phyloP scores from a whole-genome alignment of 495 filamentous ascomycete genomes.

The Xylaria grammica region DNA sequence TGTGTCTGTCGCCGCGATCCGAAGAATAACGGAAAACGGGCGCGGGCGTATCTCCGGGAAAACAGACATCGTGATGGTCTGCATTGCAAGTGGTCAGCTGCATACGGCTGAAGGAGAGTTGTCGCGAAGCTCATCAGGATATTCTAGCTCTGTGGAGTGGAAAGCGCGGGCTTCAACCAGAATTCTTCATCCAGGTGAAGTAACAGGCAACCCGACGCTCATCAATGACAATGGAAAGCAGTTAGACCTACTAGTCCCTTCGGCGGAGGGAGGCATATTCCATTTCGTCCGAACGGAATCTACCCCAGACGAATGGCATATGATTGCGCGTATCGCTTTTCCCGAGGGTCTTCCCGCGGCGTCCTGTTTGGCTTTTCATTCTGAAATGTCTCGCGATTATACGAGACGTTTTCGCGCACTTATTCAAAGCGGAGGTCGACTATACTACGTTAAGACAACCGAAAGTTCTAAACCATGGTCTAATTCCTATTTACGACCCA shows the following conservation, averaged over 20 bases:
- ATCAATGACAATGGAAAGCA: neutral
- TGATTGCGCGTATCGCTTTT: slow-evolving; percentile 28
- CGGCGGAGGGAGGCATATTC: slow-evolving; percentile 30
- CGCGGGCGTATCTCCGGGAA: too few species aligned
- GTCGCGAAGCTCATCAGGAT: neutral
- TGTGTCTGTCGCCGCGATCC: slow-evolving; percentile 22
- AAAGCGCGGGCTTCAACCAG: slow-evolving; percentile 24
- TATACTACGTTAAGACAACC: slow-evolving; percentile 28
- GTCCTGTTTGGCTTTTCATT: slow-evolving; percentile 29
- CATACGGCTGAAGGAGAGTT: neutral
- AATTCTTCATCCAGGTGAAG: slow-evolving; percentile 30
- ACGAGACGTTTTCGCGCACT: slow-evolving; percentile 21
- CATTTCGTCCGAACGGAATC: slow-evolving; percentile 28
- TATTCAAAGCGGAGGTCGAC: slow-evolving; percentile 27
- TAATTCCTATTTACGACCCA: slow-evolving; percentile 21
- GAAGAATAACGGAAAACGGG: neutral
- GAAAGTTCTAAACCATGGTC: slow-evolving; percentile 22
- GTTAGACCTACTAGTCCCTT: slow-evolving; percentile 30
- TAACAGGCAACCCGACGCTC: slow-evolving; percentile 31
- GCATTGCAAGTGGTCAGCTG: slow-evolving; percentile 1
- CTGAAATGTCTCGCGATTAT: neutral
- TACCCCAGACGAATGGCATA: slow-evolving; percentile 31
- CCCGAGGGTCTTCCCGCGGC: slow-evolving; percentile 25
- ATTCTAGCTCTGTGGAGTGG: slow-evolving; percentile 16
- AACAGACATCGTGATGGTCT: slow-evolving; percentile 5